phyloP scores from a whole-genome alignment of 345 rosid species.

The Chamaenerion angustifolium region DNA sequence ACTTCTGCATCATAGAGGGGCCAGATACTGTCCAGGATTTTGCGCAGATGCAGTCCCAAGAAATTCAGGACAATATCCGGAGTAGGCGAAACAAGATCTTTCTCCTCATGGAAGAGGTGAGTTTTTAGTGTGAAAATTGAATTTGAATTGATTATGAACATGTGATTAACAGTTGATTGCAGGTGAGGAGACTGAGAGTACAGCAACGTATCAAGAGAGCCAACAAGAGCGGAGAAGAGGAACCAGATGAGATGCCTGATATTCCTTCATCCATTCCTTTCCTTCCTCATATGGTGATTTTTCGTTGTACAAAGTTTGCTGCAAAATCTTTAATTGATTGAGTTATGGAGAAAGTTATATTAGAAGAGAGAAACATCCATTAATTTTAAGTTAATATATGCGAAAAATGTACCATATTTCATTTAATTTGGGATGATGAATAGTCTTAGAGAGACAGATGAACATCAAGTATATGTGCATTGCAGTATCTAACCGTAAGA shows the following conservation, averaged over 20 bases:
- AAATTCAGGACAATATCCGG: constrained; percentile 71
- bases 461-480: too few species aligned
- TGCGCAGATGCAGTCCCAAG: constrained; percentile 71
- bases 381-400: too few species aligned
- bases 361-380: too few species aligned
- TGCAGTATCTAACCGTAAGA: too few species aligned
- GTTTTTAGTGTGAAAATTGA: not conserved
- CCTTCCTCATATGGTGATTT: constrained; percentile 47
- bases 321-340: too few species aligned
- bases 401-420: too few species aligned
- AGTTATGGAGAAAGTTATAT: too few species aligned
- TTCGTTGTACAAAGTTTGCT: not conserved
- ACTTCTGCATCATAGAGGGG: constrained; percentile 89
- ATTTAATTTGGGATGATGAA: too few species aligned
- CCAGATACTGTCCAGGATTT: constrained; percentile 88
- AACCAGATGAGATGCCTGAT: constrained; percentile 73
- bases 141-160: not conserved
- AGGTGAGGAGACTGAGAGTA: constrained; percentile 77
- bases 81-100: constrained; percentile 85
- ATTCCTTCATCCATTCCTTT: constrained; percentile 92
- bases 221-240: constrained; percentile 30
- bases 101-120: constrained; percentile 96
- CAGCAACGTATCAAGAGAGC: constrained; percentile 63
- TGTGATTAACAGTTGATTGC: not conserved
- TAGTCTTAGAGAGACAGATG: too few species aligned